A percentile compares a stretch with the other conserved stretches of the same genome.
Conservation (phyloP, 2,329 filamentous ascomycete species). For the Fusarium haematococcum region DNA sequence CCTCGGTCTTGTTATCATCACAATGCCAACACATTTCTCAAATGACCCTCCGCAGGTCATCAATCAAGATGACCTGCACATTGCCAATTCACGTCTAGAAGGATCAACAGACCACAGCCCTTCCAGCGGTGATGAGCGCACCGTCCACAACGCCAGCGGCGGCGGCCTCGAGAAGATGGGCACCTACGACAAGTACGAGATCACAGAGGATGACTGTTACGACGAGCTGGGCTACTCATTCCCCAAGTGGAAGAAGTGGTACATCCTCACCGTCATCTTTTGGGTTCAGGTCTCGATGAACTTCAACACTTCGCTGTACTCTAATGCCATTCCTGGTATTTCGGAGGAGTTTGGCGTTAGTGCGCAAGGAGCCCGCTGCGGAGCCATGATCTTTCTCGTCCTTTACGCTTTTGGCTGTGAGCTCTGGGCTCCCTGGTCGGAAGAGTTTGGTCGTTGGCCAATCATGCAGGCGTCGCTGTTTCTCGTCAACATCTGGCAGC, state of each 20-base stretch:
- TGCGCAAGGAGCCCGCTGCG: conserved; percentile 75
- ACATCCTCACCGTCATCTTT: conserved; percentile 78
- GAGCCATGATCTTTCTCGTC: conserved; percentile 83
- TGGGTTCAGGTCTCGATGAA: conserved; percentile 82
- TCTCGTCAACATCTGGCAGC: conserved; percentile 81
- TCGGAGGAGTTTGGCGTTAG: conserved; percentile 75
- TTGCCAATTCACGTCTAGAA: conserved; percentile 54
- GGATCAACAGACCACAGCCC: conserved; percentile 28
- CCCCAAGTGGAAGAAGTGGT: conserved; percentile 75
- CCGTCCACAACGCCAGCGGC: conserved; percentile 49
- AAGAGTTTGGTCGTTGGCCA: conserved; percentile 83
- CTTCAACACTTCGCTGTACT: conserved; percentile 81
- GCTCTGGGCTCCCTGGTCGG: conserved; percentile 88
- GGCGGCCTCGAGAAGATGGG: conserved; percentile 50
- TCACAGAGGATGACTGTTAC: conserved; percentile 71
- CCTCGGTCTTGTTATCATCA: not conserved
- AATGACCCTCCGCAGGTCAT: conserved; percentile 54
- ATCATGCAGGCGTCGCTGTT: conserved; percentile 79
- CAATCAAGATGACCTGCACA: conserved; percentile 49
- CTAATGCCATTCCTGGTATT: conserved; percentile 75
- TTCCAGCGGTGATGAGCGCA: conserved; percentile 25
- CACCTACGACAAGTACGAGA: conserved; percentile 57
- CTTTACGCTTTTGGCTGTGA: conserved; percentile 89
- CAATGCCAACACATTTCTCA: conserved; percentile 50
- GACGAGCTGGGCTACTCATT: conserved; percentile 74